Base-by-base conservation (phyloP, 441 rosid species). In the Theobroma grandiflorum region DNA sequence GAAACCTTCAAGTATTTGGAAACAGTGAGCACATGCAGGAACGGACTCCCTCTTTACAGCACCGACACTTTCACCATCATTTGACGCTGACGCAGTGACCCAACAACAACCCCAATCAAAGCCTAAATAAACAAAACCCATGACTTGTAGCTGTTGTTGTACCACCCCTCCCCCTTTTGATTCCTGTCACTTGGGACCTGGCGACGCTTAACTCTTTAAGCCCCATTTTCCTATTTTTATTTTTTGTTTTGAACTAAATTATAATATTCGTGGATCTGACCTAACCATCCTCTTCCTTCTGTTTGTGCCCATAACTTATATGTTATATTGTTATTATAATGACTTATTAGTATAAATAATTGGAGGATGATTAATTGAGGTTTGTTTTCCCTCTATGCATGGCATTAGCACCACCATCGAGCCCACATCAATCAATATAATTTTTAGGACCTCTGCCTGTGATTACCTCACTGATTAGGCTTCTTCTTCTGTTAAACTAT, bases 351-450 rank as follows among this genome's bases (percentile, higher is more conserved):
- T 9, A 8, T 26, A 47, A 47, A 31, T 47, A 4, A 49, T 49
- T 71, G 58, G 20, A 37, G 15, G 26, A 11, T 59, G 57, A 59
- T 33, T 61, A 42, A 42, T 2, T 18, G 10, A 43, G 68, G 78
- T 75, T 26, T 75, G 57, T 75, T 40, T 58, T 72, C 45, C 37
- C 62, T 50, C 15, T 1, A 42, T 4, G 26, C 1, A 50, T 33
- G 62, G 45, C 75, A 45, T 68, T 53, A n/a, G 76, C 40, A 35
- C 55, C 67, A 57, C 40, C 42, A 20, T 40, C 37, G 37, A 72
- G 77, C 77, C 63, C 77, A 62, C 76, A 26, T 26, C 31, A 26
- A 26, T 26, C 31, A 26, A 26, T 26, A 26, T 26, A 26, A 26
- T 26, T 26, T 26, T 26, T 1, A 26, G 31, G 1, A 26, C 31